Conservation (phyloP, 257 asterid genomes). For the Cynanchum wilfordii region DNA sequence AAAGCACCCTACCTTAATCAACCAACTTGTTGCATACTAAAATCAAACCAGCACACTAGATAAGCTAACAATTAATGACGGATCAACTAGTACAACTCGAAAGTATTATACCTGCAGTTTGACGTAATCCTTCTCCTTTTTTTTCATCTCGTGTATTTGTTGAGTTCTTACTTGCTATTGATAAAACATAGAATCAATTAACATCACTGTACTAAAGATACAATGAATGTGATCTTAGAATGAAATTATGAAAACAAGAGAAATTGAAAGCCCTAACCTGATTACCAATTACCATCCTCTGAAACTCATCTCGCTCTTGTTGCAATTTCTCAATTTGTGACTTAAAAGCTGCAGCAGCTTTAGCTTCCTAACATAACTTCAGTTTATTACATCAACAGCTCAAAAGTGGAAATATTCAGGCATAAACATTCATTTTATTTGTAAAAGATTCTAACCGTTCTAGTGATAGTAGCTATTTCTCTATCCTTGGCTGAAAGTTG, state of each 20-base stretch:
- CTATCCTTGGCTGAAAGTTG: slow-evolving; percentile 73
- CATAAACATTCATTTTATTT: neutral
- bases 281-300: slow-evolving; percentile 47
- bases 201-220: neutral
- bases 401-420: neutral
- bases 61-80: neutral
- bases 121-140: slow-evolving; percentile 77
- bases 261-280: slow-evolving; percentile 26
- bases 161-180: slow-evolving; percentile 90
- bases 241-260: neutral
- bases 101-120: slow-evolving; percentile 23
- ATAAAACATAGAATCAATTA: neutral
- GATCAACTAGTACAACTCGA: neutral
- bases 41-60: neutral
- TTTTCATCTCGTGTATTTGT: slow-evolving; percentile 90
- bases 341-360: slow-evolving; percentile 49
- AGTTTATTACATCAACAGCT: slow-evolving; percentile 7
- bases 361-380: slow-evolving; percentile 61
- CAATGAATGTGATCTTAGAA: neutral
- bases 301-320: slow-evolving; percentile 47
- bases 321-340: slow-evolving; percentile 46
- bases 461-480: slow-evolving; percentile 90
- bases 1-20: neutral
- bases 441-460: slow-evolving; percentile 49
- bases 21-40: neutral